Evolutionary conservation across 2,329 filamentous ascomycete genomes (phyloP), one percentile per base, ranked within the genome.

Genomic region (Alternaria arborescens): DNA sequence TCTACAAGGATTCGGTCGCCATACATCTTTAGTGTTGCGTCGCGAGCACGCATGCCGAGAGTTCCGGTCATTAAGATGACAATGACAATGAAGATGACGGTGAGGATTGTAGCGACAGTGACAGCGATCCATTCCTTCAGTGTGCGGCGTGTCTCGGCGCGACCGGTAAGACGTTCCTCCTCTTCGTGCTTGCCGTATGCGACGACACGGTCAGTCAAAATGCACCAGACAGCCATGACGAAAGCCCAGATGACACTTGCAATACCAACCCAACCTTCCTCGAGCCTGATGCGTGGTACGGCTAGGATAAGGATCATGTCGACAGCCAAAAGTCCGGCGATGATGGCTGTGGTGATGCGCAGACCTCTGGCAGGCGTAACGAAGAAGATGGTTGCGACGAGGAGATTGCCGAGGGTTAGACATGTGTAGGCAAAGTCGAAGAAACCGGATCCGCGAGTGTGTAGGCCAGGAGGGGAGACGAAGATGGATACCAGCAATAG

Each of bases 181-280:
- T 98, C 95, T 71, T 97, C 93, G 1, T 84, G 85, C 79, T 98
- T 98, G 58, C 94, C 95, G 91, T 93, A 97, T 71, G 91, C 86
- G 8, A 99, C 95, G 5, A 91, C 88, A 48, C 90, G 86, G 73
- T 97, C 94, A 8, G 90, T 91, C 8, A 90, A 71, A 20, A 97
- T 83, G 24, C 91, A 91, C 88, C 93, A 98, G 3, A 91, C 77
- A 36, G 90, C 87, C 75, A 97, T 92, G 46, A 95, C 66, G 3
- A 93, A 83, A 18, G 92, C 91, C 94, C 91, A 97, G 16, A 92
- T 81, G 3, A 94, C 91, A 42, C 91, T 95, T 10, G 87, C 88
- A 56, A 95, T 91, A n/a, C 95, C 95, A 1, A 95, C 89, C 90
- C 93, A 96, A 32, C 92, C 90, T 79, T 98, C 94, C 77, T 97